Base-by-base conservation (phyloP, 768 basidiomycete genomes). In the Xerocomellus dryophilus region DNA sequence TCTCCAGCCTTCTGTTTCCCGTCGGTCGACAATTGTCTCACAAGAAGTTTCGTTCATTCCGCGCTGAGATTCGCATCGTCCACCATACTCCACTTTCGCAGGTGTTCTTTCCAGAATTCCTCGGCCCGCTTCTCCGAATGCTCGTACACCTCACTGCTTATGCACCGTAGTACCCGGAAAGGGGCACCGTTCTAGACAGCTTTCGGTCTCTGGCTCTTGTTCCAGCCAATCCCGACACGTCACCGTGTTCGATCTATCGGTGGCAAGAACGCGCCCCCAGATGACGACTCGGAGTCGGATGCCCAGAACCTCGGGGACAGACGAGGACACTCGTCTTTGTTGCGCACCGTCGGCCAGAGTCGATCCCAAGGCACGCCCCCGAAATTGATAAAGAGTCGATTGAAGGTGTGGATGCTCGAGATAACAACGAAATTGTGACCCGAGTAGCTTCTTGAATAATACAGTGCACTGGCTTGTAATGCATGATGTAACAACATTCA, bases 101-200 rank as follows among this genome's bases (percentile, higher is more conserved):
- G 87, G 81, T 93, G 10, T 93, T 93, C 69, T 93, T 94, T 62
- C 88, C 88, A 2, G 82, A 88, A 56, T 78, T 94, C 1, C 77
- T 90, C n/a, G 87, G 83, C 0, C 87, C 87, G 4, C 78, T 94
- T n/a, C 73, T 94, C 21, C 81, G 85, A 6, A 82, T 85, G 1
- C 75, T 93, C 9, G 71, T 27, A 27, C 1, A 27, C 8, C 27
- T 95, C 84, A 1, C 75, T 75, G 5, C 73, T 0, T 81, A 79
- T 58, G n/a, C 50, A 5, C 18, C 49, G 34, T 15, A 31, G 29
- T 31, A 31, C 10, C 10, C n/a, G 8, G 1, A 87, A 86, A 61
- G 88, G 90, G 64, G 73, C 78, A 0, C 74, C 81, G 0, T 91
- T 91, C 68, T 91, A 88, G 88, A 73, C 76, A 8, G 82, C 83